Evolutionary conservation across 2,329 filamentous ascomycete genomes (phyloP), one percentile per base, ranked within the genome.

Genomic region (Stenocarpella maydis): DNA sequence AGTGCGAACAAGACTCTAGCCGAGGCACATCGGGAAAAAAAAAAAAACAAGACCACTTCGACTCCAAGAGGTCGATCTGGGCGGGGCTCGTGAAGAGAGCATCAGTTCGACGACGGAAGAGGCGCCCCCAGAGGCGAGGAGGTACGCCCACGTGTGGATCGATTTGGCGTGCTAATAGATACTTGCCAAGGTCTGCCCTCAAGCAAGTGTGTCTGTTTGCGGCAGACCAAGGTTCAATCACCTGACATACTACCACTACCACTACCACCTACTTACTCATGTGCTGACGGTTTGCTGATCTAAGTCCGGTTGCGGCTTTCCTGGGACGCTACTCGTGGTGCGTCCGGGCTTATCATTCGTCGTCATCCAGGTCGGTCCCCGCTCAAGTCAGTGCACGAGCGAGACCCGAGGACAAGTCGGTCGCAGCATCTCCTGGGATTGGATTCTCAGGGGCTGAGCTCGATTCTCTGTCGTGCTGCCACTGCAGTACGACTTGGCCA

Each of bases 81-180:
- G 28, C 26, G 34, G 31, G 34, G n/a, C 17, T 66, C n/a, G 28
- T 21, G 24, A 47, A 66, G 45, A n/a, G 28, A 31, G 24, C 45
- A 66, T 34, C 39, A 67, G 39, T n/a, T 58, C n/a, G 37, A 10
- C 21, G 37, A 19, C 17, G 34, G 26, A 54, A 19, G 21, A 47
- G 53, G 50, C 15, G 39, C 41, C 41, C 34, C 41, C 39, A 17
- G 9, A 55, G 37, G 64, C 28, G 34, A 24, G 69, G 65, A 70
- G 69, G 69, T 70, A 70, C 19, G 69, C 65, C 65, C 54, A 41
- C 21, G 34, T 47, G 55, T 21, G 53, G 41, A 31, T 68, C 58
- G 43, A 37, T 37, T n/a, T 12, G 34, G 34, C 61, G 21, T 64
- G 60, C 69, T 70, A 70, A 70, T 65, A 65, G 65, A 52, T 55